Evolutionary conservation across 2,329 filamentous ascomycete genomes (phyloP), one percentile per base, ranked within the genome.

Genomic region (Colletotrichum euphorbiae): DNA sequence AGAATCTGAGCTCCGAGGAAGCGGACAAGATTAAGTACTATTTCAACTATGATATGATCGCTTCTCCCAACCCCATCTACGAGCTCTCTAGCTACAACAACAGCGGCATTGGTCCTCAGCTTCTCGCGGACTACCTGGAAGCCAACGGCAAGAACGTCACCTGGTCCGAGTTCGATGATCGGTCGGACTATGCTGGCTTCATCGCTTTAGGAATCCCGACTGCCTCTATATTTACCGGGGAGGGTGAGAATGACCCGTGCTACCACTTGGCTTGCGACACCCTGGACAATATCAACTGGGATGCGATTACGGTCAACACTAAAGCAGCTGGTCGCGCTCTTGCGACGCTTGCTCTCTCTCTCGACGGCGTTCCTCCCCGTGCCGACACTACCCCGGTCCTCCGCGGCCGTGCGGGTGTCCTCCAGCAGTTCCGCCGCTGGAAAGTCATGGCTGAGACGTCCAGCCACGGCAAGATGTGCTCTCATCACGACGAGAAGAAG

Each of bases 41-140:
- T 79, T 86, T 91, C 75, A 90, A 92, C 80, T 90, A 89, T 72
- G 90, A 92, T 77, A 92, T 91, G 90, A 89, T 91, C 65, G 82
- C 77, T 5, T 83, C 80, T 6, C 75, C 76, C 1, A 72, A 74
- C 12, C 78, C 82, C 11, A 70, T 73, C 42, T 83, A 77, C 72
- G 63, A 69, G 62, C 21, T 69, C 2, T 73, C 72, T 48, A 76
- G 83, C 3, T 80, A 83, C 60, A 74, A 79, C 42, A 77, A 79
- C 71, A 77, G 74, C 11, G 80, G 75, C 6, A 66, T 75, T 33
- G 81, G 79, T 15, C 78, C 79, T n/a, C 58, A 74, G 36, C 71
- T 74, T 11, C 71, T 83, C 19, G 57, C 75, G 50, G 76, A 78
- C 57, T 79, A 78, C 70, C 73, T 82, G 2, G 67, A 69, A 21